Percentiles rank a stretch among this genome's conserved stretches.
Conservation (phyloP, 1,284 basidiomycete species). For the Austroboletus niveus region DNA sequence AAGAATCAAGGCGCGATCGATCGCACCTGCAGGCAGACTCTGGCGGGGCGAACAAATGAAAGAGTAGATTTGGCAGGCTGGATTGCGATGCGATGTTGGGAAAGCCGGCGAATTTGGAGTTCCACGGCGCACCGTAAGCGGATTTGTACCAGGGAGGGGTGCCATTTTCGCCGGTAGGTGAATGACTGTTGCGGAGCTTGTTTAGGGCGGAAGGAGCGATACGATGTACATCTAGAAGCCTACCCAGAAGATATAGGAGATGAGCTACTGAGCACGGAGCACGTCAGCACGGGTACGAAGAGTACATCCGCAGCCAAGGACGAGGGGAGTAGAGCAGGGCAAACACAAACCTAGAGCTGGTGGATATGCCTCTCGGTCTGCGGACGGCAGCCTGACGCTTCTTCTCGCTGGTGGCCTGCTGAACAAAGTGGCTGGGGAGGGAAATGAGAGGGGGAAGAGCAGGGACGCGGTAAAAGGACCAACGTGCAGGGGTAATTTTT, state of each 20-base stretch:
- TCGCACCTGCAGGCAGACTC: slow-evolving; percentile 51
- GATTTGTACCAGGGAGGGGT: slow-evolving; percentile 33
- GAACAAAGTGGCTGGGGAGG: slow-evolving; percentile 62
- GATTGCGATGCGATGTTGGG: slow-evolving; percentile 54
- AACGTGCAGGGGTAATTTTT: slow-evolving; percentile 86
- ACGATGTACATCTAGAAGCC: slow-evolving; percentile 23
- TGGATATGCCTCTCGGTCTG: slow-evolving; percentile 58
- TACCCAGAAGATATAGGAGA: slow-evolving; percentile 37
- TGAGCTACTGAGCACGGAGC: slow-evolving; percentile 19
- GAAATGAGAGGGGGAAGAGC: slow-evolving; percentile 24
- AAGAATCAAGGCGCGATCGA: slow-evolving; percentile 16
- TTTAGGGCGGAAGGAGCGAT: slow-evolving; percentile 23
- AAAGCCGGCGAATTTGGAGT: slow-evolving; percentile 46
- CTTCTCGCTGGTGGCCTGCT: slow-evolving; percentile 80
- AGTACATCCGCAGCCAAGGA: slow-evolving; percentile 23
- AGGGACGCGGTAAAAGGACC: slow-evolving; percentile 30
- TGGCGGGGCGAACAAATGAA: slow-evolving; percentile 71
- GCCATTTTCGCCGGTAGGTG: slow-evolving; percentile 25
- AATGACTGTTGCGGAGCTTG: slow-evolving; percentile 29
- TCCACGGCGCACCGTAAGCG: slow-evolving; percentile 29
- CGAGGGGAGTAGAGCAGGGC: background rate
- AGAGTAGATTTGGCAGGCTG: slow-evolving; percentile 60
- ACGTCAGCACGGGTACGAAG: slow-evolving; percentile 31
- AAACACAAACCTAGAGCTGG: slow-evolving; percentile 41
- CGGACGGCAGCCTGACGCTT: slow-evolving; percentile 61